Base-by-base conservation (phyloP, 768 basidiomycete genomes). In the Gloeopeniophorella convolvens region DNA sequence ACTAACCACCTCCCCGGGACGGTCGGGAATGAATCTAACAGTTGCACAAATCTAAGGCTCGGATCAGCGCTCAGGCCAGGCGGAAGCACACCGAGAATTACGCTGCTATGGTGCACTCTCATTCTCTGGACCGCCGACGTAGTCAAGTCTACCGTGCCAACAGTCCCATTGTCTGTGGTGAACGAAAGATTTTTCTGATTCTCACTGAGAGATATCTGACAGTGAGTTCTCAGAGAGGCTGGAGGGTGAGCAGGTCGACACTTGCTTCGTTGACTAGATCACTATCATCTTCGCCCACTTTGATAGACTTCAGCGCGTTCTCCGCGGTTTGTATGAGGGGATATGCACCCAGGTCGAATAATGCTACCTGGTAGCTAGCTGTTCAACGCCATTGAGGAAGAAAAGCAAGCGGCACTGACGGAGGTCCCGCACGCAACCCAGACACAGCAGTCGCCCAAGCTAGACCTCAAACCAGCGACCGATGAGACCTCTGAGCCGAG, bases 181-280 rank as follows among this genome's bases (percentile, higher is more conserved):
- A 85, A 89, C 4, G 84, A 85, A 35, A 90, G 61, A 43, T 56
- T 60, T 57, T 63, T 77, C 60, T 58, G 71, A 70, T 76, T 75
- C 24, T 62, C 56, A 65, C 79, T 82, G 57, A 88, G 59, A 51
- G 72, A 72, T 61, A 89, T 76, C 87, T 90, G 65, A 63, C 70
- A 76, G 65, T 70, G 62, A 60, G 58, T 62, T 62, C 55, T 72
- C 52, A 69, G 44, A 41, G 34, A 26, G 15, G 10, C 20, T 26
- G 21, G 24, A 23, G 5, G 50, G 23, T 39, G 42, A 21, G 7
- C 40, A n/a, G 58, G 42, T 55, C 30, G 43, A 16, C 23, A 59
- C 73, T 59, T 61, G 86, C 87, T 72, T 89, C 84, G 60, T 89
- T 86, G 52, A 87, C 48, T 8, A 74, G 66, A 50, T 89, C 84